Evolutionary conservation across 306 rosid species (phyloP), one percentile per base, ranked within the genome.

Genomic region (Quercus ilex): DNA sequence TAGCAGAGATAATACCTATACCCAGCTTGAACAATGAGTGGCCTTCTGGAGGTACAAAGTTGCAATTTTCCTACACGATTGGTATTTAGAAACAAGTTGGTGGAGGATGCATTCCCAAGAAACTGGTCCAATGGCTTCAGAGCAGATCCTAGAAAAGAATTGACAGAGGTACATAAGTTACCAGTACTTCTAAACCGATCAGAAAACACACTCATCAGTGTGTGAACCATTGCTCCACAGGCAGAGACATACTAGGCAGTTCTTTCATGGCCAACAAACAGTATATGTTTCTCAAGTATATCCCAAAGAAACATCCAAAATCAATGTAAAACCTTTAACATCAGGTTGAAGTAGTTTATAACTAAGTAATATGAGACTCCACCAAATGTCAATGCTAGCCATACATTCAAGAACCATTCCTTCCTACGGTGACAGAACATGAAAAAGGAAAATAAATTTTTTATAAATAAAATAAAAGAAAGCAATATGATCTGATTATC

Each of bases 1-100:
- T 35, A 60, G 30, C 73, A 65, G 73, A 71, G 51, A 73, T 26
- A 74, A 69, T 90, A 95, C 99, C 96, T 86, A 53, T 87, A 90
- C 20, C 92, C 82, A 80, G 99, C 97, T 85, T 85, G 90, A 87
- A 95, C 89, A 4, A 86, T 46, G 8, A 86, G 69, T 53, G 96
- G 82, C 86, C 83, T 86, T 82, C 81, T 92, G 73, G 85, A 62
- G 70, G 76, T 74, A 77, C 87, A 79, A 69, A 80, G 82, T 52
- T 81, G 90, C 80, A 74, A 35, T 23, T 78, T 86, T 74, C 83
- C 75, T 25, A 8, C 75, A 77, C 25, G 81, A 75, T 80, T 87
- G 70, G 85, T 62, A 74, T 63, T 74, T 57, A 80, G 85, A 3
- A 88, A 69, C 49, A 87, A 85, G 78, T 63, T 52, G 52, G 89